Evolutionary conservation across 257 asterid genomes (phyloP), one percentile per base, ranked within the genome.

Genomic region (Craterostigma plantagineum): DNA sequence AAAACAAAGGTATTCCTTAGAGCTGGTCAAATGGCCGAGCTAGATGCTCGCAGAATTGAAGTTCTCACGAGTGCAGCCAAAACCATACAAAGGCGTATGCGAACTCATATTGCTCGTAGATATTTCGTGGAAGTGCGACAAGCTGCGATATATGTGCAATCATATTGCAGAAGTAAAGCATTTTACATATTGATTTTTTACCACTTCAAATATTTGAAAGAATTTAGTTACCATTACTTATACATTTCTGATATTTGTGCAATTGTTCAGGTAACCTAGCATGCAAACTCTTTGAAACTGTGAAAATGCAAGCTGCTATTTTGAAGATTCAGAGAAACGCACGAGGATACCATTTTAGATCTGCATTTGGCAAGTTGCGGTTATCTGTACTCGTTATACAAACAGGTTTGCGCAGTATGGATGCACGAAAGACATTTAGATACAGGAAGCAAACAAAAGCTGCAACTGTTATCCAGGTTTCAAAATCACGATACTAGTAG

Each of bases 11-110:
- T 90, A 61, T 90, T 83, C 75, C 79, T 90, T 52, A 75, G 98
- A 76, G 98, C 95, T 37, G 95, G 98, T 56, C 98, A 90, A 58
- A 83, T 90, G 98, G 98, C 98, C 42, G 98, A 83, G 54, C 50
- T 90, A 57, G 95, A 90, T 72, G 92, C 98, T 42, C 87, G 86
- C 45, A 70, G 95, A 71, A 64, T 92, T 35, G 93, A 90, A 76
- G 93, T 82, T 67, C 86, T 90, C 46, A 60, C 59, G 48, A 47
- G 53, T 74, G 98, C 98, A 57, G 93, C 98, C 12, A 82, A 70
- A 67, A 50, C 66, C 18, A 74, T 90, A 61, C 98, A 83, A 58
- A 67, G 91, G 57, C 79, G 92, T 18, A 68, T 69, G 59, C 60
- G 77, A 60, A 83, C 93, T 48, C 81, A 90, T 64, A 58, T 55